Evolutionary conservation across 257 asterid genomes (phyloP), one percentile per base, ranked within the genome.

Genomic region (Rhazya stricta): DNA sequence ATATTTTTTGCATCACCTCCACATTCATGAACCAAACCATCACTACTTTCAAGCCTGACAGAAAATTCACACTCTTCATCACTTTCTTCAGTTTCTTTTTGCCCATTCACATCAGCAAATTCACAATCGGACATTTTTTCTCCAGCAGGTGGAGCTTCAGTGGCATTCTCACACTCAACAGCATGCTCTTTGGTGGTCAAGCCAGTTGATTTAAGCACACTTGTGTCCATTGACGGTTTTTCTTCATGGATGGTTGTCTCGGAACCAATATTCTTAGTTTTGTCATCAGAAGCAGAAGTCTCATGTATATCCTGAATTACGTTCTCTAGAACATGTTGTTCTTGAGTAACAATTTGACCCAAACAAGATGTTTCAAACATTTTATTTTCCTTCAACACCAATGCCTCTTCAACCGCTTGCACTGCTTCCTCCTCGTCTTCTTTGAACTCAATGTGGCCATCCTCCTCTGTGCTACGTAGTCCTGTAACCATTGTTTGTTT

Each of bases 51-150:
- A 53, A 65, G 48, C 78, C 79, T 78, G 34, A 84, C 73, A 66
- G 77, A 65, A 75, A 85, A 75, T 57, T 82, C 82, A 62, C 86
- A 85, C 53, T 81, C 86, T 79, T 79, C 87, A 53, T 80, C 93
- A 77, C 84, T 83, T 84, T 83, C 87, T 23, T 76, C 78, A 43
- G 42, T 42, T 36, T 25, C 13, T 39, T 68, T 32, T 19, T 43
- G 69, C 62, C 53, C 71, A 61, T 48, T 70, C 75, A 79, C 48
- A 54, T 48, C 78, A 76, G 25, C 66, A 42, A 62, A 72, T 37
- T 61, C 76, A 60, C 46, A 66, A 48, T 69, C 66, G 53, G 78
- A 60, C 4, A 46, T 9, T 21, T 43, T 32, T 9, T 76, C 78
- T 61, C 53, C 79, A 18, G 27, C 54, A 45, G 63, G 39, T 51